These are phyloP conservation scores for Citrus sp. DNA, from an alignment of 345 rosid genomes.

Conservation along the genomic window DNA sequence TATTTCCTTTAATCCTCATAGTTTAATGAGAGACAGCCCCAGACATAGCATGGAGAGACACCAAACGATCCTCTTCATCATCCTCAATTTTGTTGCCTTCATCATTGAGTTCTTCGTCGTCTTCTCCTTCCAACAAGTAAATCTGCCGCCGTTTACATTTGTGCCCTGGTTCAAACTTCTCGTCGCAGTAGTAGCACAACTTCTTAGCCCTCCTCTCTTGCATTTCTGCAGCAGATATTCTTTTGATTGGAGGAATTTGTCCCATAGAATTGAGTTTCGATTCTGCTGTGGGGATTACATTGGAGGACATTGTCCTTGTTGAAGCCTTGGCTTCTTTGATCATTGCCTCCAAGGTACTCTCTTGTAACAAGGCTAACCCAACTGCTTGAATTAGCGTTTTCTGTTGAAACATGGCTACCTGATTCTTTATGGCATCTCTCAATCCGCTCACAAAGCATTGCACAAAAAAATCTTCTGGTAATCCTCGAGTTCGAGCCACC, in stretches of 20 bases:
- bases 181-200: not conserved
- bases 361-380: not conserved
- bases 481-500: not conserved
- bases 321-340: not conserved
- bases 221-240: too few species aligned
- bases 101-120: too few species aligned
- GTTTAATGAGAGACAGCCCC: too few species aligned
- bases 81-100: too few species aligned
- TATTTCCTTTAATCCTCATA: too few species aligned
- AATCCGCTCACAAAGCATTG: not conserved
- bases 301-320: not conserved
- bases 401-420: not conserved
- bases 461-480: not conserved
- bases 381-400: not conserved
- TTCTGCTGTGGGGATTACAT: too few species aligned
- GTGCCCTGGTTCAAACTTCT: not conserved
- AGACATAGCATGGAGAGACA: too few species aligned
- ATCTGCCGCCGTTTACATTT: not conserved
- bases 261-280: too few species aligned
- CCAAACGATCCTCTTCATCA: too few species aligned
- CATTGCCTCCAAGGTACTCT: not conserved
- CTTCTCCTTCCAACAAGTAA: not conserved
- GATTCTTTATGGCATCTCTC: not conserved
- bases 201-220: too few species aligned
- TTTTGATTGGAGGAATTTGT: too few species aligned